Base-by-base conservation (phyloP, 2,329 filamentous ascomycete species). In the Pyrenophora graminea region DNA sequence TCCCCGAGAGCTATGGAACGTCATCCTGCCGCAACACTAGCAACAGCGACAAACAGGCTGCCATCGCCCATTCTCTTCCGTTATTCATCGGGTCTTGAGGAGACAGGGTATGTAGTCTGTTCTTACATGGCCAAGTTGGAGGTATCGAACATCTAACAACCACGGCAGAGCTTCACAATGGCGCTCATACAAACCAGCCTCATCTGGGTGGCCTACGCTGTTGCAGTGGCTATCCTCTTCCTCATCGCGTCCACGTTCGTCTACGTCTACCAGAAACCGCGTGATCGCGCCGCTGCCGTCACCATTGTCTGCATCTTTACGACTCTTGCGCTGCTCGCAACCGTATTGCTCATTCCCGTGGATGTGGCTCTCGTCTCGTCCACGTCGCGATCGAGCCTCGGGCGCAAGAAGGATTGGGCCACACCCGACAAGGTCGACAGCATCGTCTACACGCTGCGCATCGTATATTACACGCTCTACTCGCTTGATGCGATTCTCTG, bases 311-410 rank as follows among this genome's bases (percentile, higher is more conserved):
- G 90, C 71, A 91, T 96, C 63, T 78, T 97, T 74, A 94, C 91
- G 48, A 82, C 96, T 39, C 91, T 92, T 8, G 84, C 89, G 7
- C 83, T 99, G 25, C 85, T 99, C 47, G 94, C 94, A 12, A 99
- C 94, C 1, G 87, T 97, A 23, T 83, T 99, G 30, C 84, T 99
- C 18, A 85, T 97, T 23, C 94, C 94, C 19, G 93, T 97, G 72
- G 94, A 99, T 73, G 91, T 97, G 62, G 94, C 94, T 9, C 84
- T 99, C 62, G 88, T 97, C 40, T 97, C 93, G 2, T 91, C 91
- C 6, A 99, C 94, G 0, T 88, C 86, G 12, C 86, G 86, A 48
- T 83, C 87, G 5, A 83, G 85, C 41, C 79, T 88, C 30, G 94
- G 94, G 52, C 82, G 82, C 41, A 95, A 96, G 78, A 97, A 97